phyloP scores from a whole-genome alignment of 169 alveolate species.

The Plasmodium sp. region DNA sequence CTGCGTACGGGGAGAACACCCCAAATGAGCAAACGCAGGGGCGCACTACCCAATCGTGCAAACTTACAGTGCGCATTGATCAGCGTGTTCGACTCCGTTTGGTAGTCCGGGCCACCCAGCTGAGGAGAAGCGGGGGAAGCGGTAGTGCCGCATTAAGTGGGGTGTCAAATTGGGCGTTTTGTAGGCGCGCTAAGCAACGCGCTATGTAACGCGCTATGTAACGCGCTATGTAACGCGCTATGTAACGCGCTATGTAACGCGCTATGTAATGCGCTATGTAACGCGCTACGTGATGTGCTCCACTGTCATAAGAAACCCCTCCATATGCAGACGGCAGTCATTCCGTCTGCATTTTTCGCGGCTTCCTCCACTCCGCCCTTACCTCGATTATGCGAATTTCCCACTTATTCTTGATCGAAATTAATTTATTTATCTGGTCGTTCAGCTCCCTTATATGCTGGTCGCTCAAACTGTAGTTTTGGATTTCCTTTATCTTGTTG shows the following conservation, averaged over 20 bases:
- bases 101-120: constrained; percentile 74
- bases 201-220: too few relatives aligned
- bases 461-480: constrained; percentile 95
- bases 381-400: constrained; percentile 93
- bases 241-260: too few relatives aligned
- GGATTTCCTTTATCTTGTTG: constrained; percentile 90
- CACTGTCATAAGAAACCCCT: too few relatives aligned
- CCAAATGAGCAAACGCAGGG: not conserved
- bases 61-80: constrained; percentile 61
- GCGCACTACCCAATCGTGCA: constrained; percentile 30
- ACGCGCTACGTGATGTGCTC: too few relatives aligned
- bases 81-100: constrained; percentile 46
- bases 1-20: not conserved
- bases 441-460: constrained; percentile 93
- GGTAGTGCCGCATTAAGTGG: not conserved
- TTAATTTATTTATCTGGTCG: constrained; percentile 94
- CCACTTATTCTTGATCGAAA: constrained; percentile 92
- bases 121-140: not conserved
- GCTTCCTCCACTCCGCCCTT: not conserved
- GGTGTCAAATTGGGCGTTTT: not conserved
- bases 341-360: too few relatives aligned
- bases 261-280: too few relatives aligned
- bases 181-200: too few relatives aligned
- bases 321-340: too few relatives aligned
- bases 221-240: too few relatives aligned